Evolutionary conservation across 164 flowering plant genomes (phyloP), one percentile per base, ranked within the genome.

Genomic region (Magnolia changhungtana): DNA sequence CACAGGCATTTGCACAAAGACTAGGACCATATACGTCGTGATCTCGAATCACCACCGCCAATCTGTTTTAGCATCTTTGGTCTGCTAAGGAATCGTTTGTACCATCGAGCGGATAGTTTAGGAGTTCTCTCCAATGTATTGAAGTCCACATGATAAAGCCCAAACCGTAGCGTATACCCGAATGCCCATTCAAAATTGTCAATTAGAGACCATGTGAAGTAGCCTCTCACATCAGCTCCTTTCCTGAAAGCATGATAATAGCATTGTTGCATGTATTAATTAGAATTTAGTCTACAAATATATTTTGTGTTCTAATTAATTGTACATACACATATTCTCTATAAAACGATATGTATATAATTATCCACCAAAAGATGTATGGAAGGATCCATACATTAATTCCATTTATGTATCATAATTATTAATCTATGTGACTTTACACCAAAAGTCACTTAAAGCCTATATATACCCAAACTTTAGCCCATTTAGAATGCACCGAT

Each of bases 91-190:
- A 85, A 86, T 63, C 63, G n/a, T 2, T 73, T 27, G 68, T 75
- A 86, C 89, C 89, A 86, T n/a, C 7, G 76, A 0, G 87, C 87
- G 21, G 89, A 86, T 65, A 77, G 82, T 74, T 85, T 86, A 0
- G 87, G 87, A 10, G 72, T 83, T 21, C 89, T 75, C 21, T 79
- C n/a, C 0, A 80, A 80, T 1, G 86, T 82, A 18, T 50, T 9
- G 4, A 37, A 78, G 61, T 86, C 86, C 2, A 86, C 86, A 69
- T 86, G 64, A 68, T 78, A 63, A 1, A 86, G 79, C 31, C 89
- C 89, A 72, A 83, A 85, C 20, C 77, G 77, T 3, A 61, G 0
- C 11, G 64, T 29, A n/a, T 83, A 85, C 0, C 89, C 87, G 61
- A 31, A 4, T 14, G 29, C 0, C 89, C 89, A 86, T 76, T 86